phyloP scores from a whole-genome alignment of 1,284 basidiomycete genomes.

The Apiotrichum brassicae region DNA sequence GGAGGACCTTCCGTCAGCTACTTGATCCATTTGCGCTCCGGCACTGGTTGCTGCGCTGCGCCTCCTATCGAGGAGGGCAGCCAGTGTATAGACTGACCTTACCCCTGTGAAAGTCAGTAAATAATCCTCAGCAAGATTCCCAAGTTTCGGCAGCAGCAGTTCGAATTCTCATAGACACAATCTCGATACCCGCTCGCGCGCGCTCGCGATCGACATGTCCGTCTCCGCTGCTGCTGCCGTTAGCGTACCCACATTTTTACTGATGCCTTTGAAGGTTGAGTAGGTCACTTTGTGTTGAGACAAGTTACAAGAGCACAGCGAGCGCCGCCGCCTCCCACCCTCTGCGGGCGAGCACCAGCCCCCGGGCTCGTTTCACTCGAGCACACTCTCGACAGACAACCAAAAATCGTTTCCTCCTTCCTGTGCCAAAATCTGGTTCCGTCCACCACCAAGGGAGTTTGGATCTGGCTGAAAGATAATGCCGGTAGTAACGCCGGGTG shows the following conservation, averaged over 20 bases:
- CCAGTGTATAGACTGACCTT: constrained; percentile 11
- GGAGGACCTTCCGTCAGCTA: constrained; percentile 44
- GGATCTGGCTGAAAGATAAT: too few species aligned
- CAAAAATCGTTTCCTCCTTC: too few species aligned
- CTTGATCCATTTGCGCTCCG: constrained; percentile 2
- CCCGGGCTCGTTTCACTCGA: too few species aligned
- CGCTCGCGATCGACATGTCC: not conserved
- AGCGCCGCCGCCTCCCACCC: too few species aligned
- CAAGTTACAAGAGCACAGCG: too few species aligned
- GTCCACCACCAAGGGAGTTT: too few species aligned
- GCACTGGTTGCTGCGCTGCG: not conserved
- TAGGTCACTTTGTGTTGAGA: too few species aligned
- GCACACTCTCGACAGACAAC: too few species aligned
- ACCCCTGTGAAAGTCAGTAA: constrained; percentile 13
- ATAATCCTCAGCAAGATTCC: not conserved
- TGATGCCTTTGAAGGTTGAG: constrained; percentile 2
- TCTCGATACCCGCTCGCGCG: not conserved
- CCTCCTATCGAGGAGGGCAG: not conserved
- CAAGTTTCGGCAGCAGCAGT: not conserved
- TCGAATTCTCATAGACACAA: too few species aligned
- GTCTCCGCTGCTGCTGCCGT: not conserved
- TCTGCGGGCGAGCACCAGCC: too few species aligned
- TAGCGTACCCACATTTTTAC: constrained; percentile 11
- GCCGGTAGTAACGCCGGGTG: too few species aligned
- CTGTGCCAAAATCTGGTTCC: too few species aligned